These are phyloP conservation scores for Hemisphaericaspora lyxosophila DNA, from an alignment of 1,139 yeast genomes.

Conservation along the genomic window DNA sequence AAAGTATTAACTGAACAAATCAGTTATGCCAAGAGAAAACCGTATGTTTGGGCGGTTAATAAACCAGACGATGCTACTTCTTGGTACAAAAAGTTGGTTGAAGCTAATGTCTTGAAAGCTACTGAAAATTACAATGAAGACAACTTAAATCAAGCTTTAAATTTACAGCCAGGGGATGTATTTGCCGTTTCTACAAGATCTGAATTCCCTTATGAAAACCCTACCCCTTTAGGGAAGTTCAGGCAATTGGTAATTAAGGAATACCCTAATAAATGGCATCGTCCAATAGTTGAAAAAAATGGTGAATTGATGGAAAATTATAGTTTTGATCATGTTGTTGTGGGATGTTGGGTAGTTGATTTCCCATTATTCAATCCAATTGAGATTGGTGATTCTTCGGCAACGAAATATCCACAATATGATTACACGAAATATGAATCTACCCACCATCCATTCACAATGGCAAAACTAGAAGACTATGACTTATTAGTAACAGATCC, in stretches of 20 bases:
- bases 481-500: conserved; percentile 55
- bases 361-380: conserved; percentile 88
- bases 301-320: conserved; percentile 19
- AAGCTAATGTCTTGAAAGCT: conserved; percentile 23
- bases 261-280: conserved; percentile 52
- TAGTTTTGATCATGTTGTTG: conserved; percentile 38
- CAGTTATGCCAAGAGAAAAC: conserved; percentile 59
- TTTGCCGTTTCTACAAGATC: conserved; percentile 76
- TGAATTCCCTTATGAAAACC: conserved; percentile 73
- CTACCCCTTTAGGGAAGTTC: conserved; percentile 89
- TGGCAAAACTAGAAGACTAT: conserved; percentile 76
- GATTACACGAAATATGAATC: conserved; percentile 51
- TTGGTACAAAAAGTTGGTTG: conserved; percentile 47
- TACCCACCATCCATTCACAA: conserved; percentile 96
- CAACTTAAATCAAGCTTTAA: conserved; percentile 31
- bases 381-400: conserved; percentile 42
- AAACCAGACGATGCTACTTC: conserved; percentile 30
- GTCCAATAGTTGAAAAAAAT: conserved; percentile 29
- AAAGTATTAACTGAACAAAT: conserved; percentile 36
- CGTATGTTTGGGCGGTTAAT: conserved; percentile 53
- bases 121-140: conserved; percentile 17
- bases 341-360: conserved; percentile 83
- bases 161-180: conserved; percentile 66
- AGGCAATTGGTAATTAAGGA: conserved; percentile 69
- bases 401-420: conserved; percentile 59